Evolutionary conservation across 1,139 yeast species (phyloP).

Genomic region (Keqinozyma sinolaborantium): DNA sequence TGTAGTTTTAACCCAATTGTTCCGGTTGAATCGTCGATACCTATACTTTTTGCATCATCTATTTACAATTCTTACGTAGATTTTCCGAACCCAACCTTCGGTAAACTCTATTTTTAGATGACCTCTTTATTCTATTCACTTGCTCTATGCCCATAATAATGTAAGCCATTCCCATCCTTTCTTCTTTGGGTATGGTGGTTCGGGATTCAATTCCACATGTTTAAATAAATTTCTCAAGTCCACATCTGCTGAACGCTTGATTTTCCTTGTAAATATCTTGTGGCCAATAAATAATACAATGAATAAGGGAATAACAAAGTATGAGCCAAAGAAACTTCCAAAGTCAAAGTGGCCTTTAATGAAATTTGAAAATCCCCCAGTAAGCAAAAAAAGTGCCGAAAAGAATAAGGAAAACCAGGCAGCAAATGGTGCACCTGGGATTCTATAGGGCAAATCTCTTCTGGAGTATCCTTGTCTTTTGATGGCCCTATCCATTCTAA

Average conservation of each 20-base stretch:
- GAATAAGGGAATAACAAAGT: conserved; percentile 32
- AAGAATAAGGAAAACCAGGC: conserved; percentile 35
- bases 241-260: conserved; percentile 25
- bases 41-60: too few species aligned
- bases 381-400: conserved; percentile 28
- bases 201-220: conserved; percentile 36
- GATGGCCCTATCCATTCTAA: conserved; percentile 33
- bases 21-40: too few species aligned
- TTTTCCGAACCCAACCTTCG: too few species aligned
- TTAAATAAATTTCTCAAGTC: conserved; percentile 27
- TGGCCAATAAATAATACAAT: conserved; percentile 22
- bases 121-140: too few species aligned
- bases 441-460: conserved; percentile 29
- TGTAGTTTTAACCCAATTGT: too few species aligned
- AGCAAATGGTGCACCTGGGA: conserved; percentile 21
- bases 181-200: conserved; percentile 23
- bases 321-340: conserved; percentile 32
- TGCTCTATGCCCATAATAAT: conserved; percentile 21
- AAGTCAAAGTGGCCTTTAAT: conserved; percentile 30
- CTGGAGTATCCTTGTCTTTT: conserved; percentile 29
- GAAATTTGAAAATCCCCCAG: conserved; percentile 39
- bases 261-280: conserved; percentile 23
- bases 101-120: too few species aligned
- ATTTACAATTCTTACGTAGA: too few species aligned
- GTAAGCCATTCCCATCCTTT: conserved; percentile 23